phyloP scores from a whole-genome alignment of 2,329 filamentous ascomycete genomes.

The Stylonectria norvegica region DNA sequence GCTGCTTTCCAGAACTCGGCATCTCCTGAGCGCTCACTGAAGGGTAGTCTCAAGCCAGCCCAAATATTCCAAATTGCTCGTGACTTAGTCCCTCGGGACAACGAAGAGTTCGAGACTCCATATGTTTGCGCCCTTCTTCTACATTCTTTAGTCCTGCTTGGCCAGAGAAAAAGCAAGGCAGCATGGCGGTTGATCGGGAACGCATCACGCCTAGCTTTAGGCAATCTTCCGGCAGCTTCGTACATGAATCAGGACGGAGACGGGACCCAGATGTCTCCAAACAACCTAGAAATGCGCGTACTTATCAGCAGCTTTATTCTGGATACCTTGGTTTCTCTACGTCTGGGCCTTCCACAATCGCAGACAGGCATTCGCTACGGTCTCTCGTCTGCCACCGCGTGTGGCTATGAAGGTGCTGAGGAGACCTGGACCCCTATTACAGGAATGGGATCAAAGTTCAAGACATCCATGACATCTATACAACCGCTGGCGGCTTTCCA shows the following conservation, averaged over 20 bases:
- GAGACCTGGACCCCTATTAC: slow-evolving; percentile 21
- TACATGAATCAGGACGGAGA: slow-evolving; percentile 21
- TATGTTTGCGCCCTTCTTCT: slow-evolving; percentile 44
- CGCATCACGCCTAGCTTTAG: slow-evolving; percentile 49
- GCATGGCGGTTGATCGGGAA: slow-evolving; percentile 65
- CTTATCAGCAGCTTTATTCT: slow-evolving; percentile 59
- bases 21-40: slow-evolving; percentile 10
- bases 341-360: slow-evolving; percentile 36
- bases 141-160: slow-evolving; percentile 61
- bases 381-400: slow-evolving; percentile 13
- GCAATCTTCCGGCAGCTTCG: slow-evolving; percentile 17
- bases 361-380: slow-evolving; percentile 14
- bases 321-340: slow-evolving; percentile 55
- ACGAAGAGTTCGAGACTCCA: slow-evolving; percentile 45
- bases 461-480: slow-evolving; percentile 6
- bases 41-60: slow-evolving; percentile 12
- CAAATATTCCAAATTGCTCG: slow-evolving; percentile 51
- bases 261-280: slow-evolving; percentile 8
- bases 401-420: slow-evolving; percentile 10
- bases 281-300: slow-evolving; percentile 20
- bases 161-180: slow-evolving; percentile 49
- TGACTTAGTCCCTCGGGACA: slow-evolving; percentile 46
- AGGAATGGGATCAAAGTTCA: slow-evolving; percentile 14
- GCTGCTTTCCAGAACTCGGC: slow-evolving; percentile 51
- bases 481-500: slow-evolving; percentile 39